phyloP scores from a whole-genome alignment of 2,329 filamentous ascomycete species.

The Phialemoniopsis sp. region DNA sequence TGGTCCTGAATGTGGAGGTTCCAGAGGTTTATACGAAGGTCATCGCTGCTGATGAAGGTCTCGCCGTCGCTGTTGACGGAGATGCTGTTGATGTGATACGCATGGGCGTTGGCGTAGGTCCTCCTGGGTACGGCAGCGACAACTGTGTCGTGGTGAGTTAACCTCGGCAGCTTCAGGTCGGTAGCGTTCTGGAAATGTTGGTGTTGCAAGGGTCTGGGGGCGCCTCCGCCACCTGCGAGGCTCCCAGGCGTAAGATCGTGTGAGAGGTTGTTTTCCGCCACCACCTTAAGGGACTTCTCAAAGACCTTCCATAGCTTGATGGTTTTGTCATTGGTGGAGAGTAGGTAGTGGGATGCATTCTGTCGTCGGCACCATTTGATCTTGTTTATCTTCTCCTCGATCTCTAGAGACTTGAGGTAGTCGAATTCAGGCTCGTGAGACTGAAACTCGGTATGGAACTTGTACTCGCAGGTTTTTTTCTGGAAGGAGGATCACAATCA shows the following conservation, averaged over 20 bases:
- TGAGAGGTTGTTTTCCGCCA: conserved; percentile 97
- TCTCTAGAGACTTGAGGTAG: conserved; percentile 97
- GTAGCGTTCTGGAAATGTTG: conserved; percentile 74
- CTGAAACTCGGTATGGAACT: conserved; percentile 99
- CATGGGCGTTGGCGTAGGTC: conserved; percentile 97
- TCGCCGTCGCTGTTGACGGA: conserved; percentile 99
- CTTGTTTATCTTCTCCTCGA: conserved; percentile 99
- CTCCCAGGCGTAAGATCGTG: conserved; percentile 81
- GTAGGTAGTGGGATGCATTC: conserved; percentile 95
- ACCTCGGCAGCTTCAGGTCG: conserved; percentile 87
- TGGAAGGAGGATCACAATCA: conserved; percentile 37
- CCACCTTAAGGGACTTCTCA: conserved; percentile 97
- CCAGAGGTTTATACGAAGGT: conserved; percentile 97
- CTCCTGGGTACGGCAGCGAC: conserved; percentile 93
- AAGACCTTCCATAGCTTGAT: conserved; percentile 99
- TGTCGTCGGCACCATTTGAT: conserved; percentile 99
- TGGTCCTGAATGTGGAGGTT: conserved; percentile 99
- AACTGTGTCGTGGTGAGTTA: conserved; percentile 97
- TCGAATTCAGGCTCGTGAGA: conserved; percentile 99
- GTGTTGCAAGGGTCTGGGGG: conserved; percentile 67
- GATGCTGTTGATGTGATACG: conserved; percentile 99
- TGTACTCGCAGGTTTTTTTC: conserved; percentile 99
- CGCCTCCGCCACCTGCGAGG: conserved; percentile 71
- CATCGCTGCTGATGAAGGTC: conserved; percentile 98
- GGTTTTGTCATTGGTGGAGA: conserved; percentile 99